phyloP scores from a whole-genome alignment of 129 eudicot genomes.

The Escallonia rubra region DNA sequence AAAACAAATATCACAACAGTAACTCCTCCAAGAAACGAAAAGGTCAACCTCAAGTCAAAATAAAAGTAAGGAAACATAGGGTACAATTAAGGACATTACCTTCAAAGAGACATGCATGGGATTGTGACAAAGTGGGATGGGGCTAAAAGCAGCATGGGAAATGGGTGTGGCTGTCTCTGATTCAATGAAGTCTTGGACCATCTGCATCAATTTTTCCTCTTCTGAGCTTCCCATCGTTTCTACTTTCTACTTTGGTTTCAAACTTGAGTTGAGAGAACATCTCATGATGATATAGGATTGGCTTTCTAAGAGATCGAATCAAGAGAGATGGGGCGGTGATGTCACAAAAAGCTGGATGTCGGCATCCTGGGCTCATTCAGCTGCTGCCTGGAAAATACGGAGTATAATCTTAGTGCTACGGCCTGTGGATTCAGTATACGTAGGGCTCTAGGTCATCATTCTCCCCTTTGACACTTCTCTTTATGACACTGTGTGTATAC shows the following conservation, averaged over 20 bases:
- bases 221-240: slow-evolving; percentile 14
- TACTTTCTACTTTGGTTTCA: neutral
- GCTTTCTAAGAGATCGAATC: neutral
- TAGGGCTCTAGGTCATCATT: too few relatives aligned
- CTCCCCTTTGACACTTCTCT: too few relatives aligned
- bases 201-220: slow-evolving; percentile 17
- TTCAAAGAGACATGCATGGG: slow-evolving; percentile 5
- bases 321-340: neutral
- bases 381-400: too few relatives aligned
- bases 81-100: neutral
- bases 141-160: neutral
- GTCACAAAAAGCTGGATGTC: too few relatives aligned
- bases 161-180: neutral
- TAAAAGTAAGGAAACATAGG: too few relatives aligned
- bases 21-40: neutral
- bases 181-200: slow-evolving; percentile 25
- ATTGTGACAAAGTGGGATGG: neutral
- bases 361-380: too few relatives aligned
- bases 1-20: neutral
- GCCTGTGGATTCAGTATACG: too few relatives aligned
- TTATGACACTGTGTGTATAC: too few relatives aligned
- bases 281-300: neutral
- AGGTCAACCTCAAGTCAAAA: neutral
- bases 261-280: neutral
- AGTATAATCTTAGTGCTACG: too few relatives aligned